Evolutionary conservation across 768 basidiomycete species (phyloP).

Genomic region (Boletus reticuloceps): DNA sequence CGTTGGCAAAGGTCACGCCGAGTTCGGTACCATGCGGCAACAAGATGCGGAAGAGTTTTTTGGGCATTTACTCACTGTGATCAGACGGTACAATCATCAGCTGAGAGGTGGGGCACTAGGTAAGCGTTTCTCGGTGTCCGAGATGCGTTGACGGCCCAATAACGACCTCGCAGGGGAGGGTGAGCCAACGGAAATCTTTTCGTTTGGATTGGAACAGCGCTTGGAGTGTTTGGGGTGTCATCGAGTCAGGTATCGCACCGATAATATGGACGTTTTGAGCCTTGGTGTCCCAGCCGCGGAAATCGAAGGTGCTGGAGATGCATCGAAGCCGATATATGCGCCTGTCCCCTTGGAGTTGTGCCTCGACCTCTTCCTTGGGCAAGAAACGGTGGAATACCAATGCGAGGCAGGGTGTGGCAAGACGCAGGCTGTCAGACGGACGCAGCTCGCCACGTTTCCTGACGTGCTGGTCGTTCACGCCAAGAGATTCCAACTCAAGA

Average conservation of each 20-base stretch:
- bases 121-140: conserved; percentile 5
- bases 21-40: conserved; percentile 95
- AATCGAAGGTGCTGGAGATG: neutral
- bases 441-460: conserved; percentile 83
- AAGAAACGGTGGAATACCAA: conserved; percentile 73
- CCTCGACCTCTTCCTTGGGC: conserved; percentile 47
- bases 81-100: conserved; percentile 66
- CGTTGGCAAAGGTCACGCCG: conserved; percentile 88
- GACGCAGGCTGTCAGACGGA: conserved; percentile 68
- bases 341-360: conserved; percentile 61
- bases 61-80: conserved; percentile 67
- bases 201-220: conserved; percentile 83
- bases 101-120: conserved; percentile 36
- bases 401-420: conserved; percentile 73
- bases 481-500: conserved; percentile 91
- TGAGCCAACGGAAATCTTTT: conserved; percentile 77
- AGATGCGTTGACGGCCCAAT: neutral
- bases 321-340: conserved; percentile 54
- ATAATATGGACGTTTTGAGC: conserved; percentile 74
- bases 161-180: conserved; percentile 1
- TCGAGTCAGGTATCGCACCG: conserved; percentile 79
- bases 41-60: conserved; percentile 98
- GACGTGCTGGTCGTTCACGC: conserved; percentile 86
- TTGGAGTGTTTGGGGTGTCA: conserved; percentile 78
- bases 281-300: conserved; percentile 71